A percentile compares a stretch with the other conserved stretches of the same genome.
Conservation (phyloP, 1,284 basidiomycete genomes). For the Boletus smithii region DNA sequence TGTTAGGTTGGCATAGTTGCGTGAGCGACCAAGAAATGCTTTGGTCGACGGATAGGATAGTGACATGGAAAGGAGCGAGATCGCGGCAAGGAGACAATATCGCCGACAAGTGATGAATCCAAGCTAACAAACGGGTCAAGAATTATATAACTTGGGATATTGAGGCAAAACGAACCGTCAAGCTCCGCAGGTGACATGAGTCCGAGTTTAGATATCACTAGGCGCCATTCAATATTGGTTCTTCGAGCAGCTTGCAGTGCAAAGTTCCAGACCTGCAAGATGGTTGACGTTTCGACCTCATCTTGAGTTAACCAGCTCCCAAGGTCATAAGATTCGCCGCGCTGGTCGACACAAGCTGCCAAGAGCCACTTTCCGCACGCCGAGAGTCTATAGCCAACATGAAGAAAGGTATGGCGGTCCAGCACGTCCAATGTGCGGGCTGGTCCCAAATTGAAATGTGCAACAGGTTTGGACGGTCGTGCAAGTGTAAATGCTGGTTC, state of each 20-base stretch:
- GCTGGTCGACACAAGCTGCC: slow-evolving; percentile 71
- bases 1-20: slow-evolving; percentile 23
- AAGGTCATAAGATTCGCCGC: slow-evolving; percentile 68
- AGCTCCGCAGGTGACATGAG: slow-evolving; percentile 55
- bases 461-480: slow-evolving; percentile 42
- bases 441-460: slow-evolving; percentile 45
- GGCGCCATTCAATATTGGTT: slow-evolving; percentile 74
- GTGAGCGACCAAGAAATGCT: slow-evolving; percentile 52
- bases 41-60: slow-evolving; percentile 53
- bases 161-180: slow-evolving; percentile 50
- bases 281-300: slow-evolving; percentile 42
- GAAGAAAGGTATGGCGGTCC: slow-evolving; percentile 67
- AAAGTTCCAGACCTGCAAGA: slow-evolving; percentile 66
- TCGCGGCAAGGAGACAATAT: slow-evolving; percentile 35
- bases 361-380: slow-evolving; percentile 69
- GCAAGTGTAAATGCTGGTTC: slow-evolving; percentile 65
- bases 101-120: slow-evolving; percentile 52
- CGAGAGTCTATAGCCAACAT: slow-evolving; percentile 69
- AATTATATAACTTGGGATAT: not conserved
- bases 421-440: slow-evolving; percentile 59
- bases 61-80: slow-evolving; percentile 49
- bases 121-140: slow-evolving; percentile 46
- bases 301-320: slow-evolving; percentile 61
- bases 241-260: slow-evolving; percentile 53
- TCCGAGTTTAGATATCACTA: slow-evolving; percentile 68